These are phyloP conservation scores for Coix lacrymajobi DNA, from an alignment of 176 grass and related monocot genomes.

Conservation along the genomic window DNA sequence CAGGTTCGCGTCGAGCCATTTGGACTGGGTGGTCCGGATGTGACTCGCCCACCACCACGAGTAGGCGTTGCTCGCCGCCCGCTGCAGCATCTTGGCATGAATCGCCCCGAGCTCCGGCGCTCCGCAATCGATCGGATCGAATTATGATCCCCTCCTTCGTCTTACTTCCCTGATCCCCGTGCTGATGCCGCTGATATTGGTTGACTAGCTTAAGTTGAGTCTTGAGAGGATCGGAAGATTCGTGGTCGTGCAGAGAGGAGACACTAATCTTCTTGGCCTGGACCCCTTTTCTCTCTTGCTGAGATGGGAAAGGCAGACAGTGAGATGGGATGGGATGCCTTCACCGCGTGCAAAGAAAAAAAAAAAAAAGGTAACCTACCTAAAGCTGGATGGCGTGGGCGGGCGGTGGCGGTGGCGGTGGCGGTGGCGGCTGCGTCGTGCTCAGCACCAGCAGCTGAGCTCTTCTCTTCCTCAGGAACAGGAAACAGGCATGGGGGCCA, in stretches of 20 bases:
- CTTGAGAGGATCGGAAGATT: background rate
- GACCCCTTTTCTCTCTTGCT: too few species aligned
- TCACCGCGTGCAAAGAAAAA: background rate
- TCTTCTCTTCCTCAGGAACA: too few species aligned
- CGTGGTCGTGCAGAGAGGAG: background rate
- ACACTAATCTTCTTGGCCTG: too few species aligned
- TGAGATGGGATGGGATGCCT: background rate
- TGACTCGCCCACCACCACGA: slow-evolving; percentile 91
- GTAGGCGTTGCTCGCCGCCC: slow-evolving; percentile 79
- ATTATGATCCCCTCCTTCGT: background rate
- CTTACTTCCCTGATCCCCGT: background rate
- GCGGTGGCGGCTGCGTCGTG: too few species aligned
- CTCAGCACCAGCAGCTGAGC: too few species aligned
- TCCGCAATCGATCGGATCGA: background rate
- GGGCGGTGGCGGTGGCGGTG: too few species aligned
- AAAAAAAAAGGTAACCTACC: background rate
- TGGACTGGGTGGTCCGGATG: slow-evolving; percentile 76
- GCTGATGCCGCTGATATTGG: background rate
- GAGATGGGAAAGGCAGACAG: background rate
- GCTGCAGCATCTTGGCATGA: slow-evolving; percentile 53
- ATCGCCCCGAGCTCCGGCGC: background rate
- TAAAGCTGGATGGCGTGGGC: background rate
- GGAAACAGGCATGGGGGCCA: too few species aligned
- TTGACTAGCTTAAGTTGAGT: background rate
- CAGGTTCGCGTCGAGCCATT: slow-evolving; percentile 78